Evolutionary conservation across 305 asterid species (phyloP).

Genomic region (Fraxinus platypoda): DNA sequence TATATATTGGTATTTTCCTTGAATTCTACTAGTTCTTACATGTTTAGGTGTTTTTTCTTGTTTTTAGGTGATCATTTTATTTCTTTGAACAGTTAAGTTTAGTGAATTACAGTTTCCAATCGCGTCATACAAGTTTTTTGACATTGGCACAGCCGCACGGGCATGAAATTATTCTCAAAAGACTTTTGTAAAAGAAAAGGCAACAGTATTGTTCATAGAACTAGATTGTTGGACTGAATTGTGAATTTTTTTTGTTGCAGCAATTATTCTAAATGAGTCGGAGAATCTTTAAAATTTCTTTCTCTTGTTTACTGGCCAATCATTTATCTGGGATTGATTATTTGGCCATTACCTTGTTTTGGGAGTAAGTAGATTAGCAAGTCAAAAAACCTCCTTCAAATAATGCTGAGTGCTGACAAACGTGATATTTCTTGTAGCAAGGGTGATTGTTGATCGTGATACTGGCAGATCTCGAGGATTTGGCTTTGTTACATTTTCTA

Average conservation of each 20-base stretch:
- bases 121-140: neutral
- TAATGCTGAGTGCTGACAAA: neutral
- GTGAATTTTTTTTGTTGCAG: neutral
- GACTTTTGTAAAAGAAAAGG: neutral
- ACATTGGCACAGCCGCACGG: neutral
- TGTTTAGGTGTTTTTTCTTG: neutral
- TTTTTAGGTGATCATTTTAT: neutral
- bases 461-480: constrained; percentile 86
- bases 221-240: neutral
- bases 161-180: neutral
- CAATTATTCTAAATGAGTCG: neutral
- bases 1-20: neutral
- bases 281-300: neutral
- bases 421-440: constrained; percentile 46
- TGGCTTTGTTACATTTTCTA: constrained; percentile 68
- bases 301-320: neutral
- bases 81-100: neutral
- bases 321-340: neutral
- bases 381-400: neutral
- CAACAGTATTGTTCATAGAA: neutral
- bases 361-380: neutral
- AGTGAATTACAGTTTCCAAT: neutral
- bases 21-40: neutral
- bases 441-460: constrained; percentile 69
- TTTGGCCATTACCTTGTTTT: neutral